Evolutionary conservation across 2,329 filamentous ascomycete species (phyloP), one percentile per base, ranked within the genome.

Genomic region (Zymoseptoria brevis): DNA sequence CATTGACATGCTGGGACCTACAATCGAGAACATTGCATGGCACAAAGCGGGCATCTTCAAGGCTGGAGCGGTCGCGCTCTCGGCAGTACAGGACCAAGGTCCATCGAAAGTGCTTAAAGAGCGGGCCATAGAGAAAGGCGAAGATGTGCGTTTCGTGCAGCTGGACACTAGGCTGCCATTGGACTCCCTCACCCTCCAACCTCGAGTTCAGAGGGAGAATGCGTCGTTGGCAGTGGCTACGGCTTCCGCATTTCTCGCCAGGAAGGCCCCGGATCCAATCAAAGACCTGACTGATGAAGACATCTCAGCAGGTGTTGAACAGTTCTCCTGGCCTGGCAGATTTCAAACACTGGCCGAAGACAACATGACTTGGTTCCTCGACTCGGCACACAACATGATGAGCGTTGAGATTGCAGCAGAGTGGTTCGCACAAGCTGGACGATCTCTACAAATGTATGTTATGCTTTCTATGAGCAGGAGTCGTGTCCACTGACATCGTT

Each of bases 41-140:
- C 89, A 96, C 72, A 96, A 96, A 74, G 86, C 86, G 4, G 91
- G 91, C 1, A 88, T 96, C 50, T 87, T 92, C 71, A 96, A 95
- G 72, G 52, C 53, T 9, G 83, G 83, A 0, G 80, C 80, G 5
- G 78, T 80, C 21, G 84, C 81, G 4, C 87, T 87, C 57, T 86
- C 86, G 0, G 80, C 81, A 8, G 24, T 24, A n/a, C 66, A 68
- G 30, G 55, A 56, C 9, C 4, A 54, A 13, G 24, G 49, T 16
- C 48, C 62, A 13, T 50, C 55, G 5, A 26, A 76, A 3, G 83
- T 87, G 0, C 71, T 87, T 16, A 69, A 71, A 21, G 69, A 83
- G 54, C 79, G 52, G 13, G 54, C 81, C 54, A 82, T 81, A 8
- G 71, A 68, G 4, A 79, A 75, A 60, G 74, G 72, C 2, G 75